phyloP scores from a whole-genome alignment of 768 basidiomycete genomes.

The Auricularia sp. region DNA sequence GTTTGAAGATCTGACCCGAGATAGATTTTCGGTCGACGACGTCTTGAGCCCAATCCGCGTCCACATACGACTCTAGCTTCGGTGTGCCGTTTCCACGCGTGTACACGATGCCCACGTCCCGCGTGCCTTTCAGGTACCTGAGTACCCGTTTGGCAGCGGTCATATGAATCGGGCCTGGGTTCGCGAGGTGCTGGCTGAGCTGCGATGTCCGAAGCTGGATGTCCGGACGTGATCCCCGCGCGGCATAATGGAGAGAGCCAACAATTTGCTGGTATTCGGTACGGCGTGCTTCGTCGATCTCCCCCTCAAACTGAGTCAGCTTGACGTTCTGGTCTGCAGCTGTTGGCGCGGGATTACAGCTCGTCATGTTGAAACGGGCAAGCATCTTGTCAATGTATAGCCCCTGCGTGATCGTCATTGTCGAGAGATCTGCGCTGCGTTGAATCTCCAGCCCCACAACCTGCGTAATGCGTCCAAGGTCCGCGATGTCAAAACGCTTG shows the following conservation, averaged over 20 bases:
- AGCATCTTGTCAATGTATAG: too few species aligned
- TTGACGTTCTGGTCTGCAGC: conserved; percentile 2
- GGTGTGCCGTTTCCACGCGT: conserved; percentile 6
- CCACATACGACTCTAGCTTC: neutral
- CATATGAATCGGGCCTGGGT: neutral
- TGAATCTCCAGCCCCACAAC: neutral
- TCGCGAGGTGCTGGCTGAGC: conserved; percentile 11
- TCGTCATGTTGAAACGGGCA: neutral
- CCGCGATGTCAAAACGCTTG: conserved; percentile 15
- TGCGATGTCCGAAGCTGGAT: conserved; percentile 8
- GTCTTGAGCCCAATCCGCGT: conserved; percentile 16
- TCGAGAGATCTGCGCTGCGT: neutral
- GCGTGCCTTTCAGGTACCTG: conserved; percentile 1
- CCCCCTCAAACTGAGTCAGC: neutral
- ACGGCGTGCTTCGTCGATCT: conserved; percentile 4
- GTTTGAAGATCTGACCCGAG: too few species aligned
- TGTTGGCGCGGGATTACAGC: conserved; percentile 1
- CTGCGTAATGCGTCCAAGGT: conserved; percentile 16
- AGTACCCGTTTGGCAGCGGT: conserved; percentile 4
- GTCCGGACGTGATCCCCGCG: conserved; percentile 14
- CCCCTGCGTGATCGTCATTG: neutral
- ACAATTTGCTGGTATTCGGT: conserved; percentile 13
- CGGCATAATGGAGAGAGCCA: conserved; percentile 21
- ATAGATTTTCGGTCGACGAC: too few species aligned
- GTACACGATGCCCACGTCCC: neutral